These are phyloP conservation scores for Mycena galericulata DNA, from an alignment of 768 basidiomycete species.

Conservation along the genomic window DNA sequence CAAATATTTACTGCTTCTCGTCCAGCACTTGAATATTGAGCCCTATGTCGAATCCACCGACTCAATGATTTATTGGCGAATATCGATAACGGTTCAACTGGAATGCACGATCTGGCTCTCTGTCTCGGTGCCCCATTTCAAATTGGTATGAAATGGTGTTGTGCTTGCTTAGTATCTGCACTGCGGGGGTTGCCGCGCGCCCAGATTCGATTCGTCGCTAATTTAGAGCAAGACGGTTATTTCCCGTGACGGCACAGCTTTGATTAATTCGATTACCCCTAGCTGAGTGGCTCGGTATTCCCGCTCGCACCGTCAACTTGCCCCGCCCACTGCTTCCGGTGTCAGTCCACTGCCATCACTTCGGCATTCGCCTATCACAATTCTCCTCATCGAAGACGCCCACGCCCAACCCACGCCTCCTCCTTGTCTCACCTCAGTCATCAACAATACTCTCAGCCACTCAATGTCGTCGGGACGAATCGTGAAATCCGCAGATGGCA, in stretches of 20 bases:
- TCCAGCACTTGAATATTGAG: no score
- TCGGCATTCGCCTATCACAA: constrained; percentile 2
- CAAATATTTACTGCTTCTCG: no score
- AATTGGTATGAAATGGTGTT: no score
- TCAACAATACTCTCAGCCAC: neutral
- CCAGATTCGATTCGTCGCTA: no score
- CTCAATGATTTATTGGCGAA: no score
- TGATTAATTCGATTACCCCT: neutral
- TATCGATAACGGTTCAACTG: no score
- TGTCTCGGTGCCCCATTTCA: no score
- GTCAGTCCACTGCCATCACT: neutral
- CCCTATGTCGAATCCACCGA: no score
- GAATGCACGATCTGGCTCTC: no score
- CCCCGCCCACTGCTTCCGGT: neutral
- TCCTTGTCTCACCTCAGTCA: neutral
- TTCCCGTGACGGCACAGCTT: neutral
- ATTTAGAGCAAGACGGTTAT: no score
- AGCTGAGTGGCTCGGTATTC: neutral
- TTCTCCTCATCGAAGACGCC: constrained; percentile 1
- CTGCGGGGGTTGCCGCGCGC: no score
- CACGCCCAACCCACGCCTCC: neutral
- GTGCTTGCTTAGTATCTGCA: no score
- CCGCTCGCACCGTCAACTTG: neutral
- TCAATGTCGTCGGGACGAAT: constrained; percentile 22
- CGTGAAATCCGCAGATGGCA: constrained; percentile 53